Percentiles rank a stretch among this genome's conserved stretches.
phyloP scores from a whole-genome alignment of 2,329 filamentous ascomycete species.

The Orbilia ellipsospora region DNA sequence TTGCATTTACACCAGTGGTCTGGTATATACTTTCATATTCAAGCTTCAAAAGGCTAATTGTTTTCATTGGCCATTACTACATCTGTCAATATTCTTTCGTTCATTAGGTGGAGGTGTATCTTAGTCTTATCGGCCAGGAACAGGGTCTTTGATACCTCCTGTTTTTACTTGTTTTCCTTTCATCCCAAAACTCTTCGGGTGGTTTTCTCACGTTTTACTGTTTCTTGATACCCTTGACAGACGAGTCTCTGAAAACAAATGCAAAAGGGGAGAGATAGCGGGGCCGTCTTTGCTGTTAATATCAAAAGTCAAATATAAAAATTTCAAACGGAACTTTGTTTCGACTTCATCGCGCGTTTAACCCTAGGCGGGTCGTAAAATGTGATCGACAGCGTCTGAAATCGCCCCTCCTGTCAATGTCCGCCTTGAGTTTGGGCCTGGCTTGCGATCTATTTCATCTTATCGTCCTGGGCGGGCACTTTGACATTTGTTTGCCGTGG shows the following conservation, averaged over 20 bases:
- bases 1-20: slow-evolving; percentile 54
- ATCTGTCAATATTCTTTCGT: slow-evolving; percentile 20
- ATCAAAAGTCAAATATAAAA: slow-evolving; percentile 43
- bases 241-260: slow-evolving; percentile 2
- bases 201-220: slow-evolving; percentile 31
- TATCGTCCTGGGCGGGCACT: neutral
- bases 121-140: slow-evolving; percentile 16
- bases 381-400: slow-evolving; percentile 48
- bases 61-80: slow-evolving; percentile 28
- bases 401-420: slow-evolving; percentile 53
- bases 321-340: slow-evolving; percentile 39
- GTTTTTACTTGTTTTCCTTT: slow-evolving; percentile 2
- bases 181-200: slow-evolving; percentile 20
- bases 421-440: slow-evolving; percentile 25
- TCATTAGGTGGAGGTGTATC: slow-evolving; percentile 17
- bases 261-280: slow-evolving; percentile 31
- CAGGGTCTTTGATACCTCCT: slow-evolving; percentile 5
- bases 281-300: slow-evolving; percentile 34
- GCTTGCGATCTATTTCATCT: slow-evolving; percentile 3
- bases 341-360: slow-evolving; percentile 55
- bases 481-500: slow-evolving; percentile 37
- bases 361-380: slow-evolving; percentile 49
- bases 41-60: slow-evolving; percentile 24
- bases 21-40: slow-evolving; percentile 24
- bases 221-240: slow-evolving; percentile 52